Conservation (phyloP, 495 filamentous ascomycete species). For the Penicillium coprophilum region DNA sequence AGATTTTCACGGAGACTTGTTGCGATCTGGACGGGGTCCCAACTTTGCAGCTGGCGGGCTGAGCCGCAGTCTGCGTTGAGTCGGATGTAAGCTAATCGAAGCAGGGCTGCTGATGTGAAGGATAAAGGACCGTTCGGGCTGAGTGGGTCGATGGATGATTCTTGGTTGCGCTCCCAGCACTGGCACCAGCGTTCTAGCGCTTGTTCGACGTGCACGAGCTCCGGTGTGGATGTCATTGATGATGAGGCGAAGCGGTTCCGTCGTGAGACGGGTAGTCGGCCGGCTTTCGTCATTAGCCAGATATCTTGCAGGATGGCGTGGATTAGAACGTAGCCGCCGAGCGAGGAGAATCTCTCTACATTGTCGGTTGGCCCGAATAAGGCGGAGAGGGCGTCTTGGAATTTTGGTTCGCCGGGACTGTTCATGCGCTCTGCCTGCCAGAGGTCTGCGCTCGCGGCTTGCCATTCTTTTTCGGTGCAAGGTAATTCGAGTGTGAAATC, state of each 20-base stretch:
- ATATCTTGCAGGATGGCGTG: conserved; percentile 70
- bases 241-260: conserved; percentile 37
- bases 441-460: conserved; percentile 24
- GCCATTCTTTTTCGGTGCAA: conserved; percentile 46
- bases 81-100: conserved; percentile 65
- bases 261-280: conserved; percentile 42
- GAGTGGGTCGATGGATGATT: conserved; percentile 52
- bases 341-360: conserved; percentile 48
- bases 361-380: conserved; percentile 27
- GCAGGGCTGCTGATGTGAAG: conserved; percentile 65
- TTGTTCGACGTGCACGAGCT: conserved; percentile 57
- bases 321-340: conserved; percentile 68
- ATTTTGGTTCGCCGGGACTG: conserved; percentile 29
- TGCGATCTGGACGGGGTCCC: conserved; percentile 61
- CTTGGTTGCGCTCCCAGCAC: conserved; percentile 57
- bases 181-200: conserved; percentile 63
- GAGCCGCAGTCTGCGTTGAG: conserved; percentile 66
- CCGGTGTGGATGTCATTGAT: conserved; percentile 40
- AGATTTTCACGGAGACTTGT: conserved; percentile 58
- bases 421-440: conserved; percentile 35
- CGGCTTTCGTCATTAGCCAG: conserved; percentile 62
- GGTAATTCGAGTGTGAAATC: conserved; percentile 63
- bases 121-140: conserved; percentile 59
- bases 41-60: conserved; percentile 59
- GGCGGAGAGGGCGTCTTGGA: conserved; percentile 37